Base-by-base conservation (phyloP, 2,329 filamentous ascomycete species). In the Botrytis cinerea region DNA sequence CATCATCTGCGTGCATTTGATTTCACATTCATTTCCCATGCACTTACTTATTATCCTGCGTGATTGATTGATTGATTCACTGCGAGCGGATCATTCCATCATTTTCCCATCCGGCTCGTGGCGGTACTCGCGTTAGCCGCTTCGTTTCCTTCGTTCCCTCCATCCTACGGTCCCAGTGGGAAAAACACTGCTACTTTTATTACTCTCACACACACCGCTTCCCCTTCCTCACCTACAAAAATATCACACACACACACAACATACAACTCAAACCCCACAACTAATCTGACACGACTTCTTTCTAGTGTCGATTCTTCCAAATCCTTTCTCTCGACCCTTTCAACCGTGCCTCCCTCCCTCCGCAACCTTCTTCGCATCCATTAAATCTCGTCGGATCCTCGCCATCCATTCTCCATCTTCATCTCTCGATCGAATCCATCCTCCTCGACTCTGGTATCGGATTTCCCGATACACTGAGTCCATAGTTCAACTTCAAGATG, bases 401-500 rank as follows among this genome's bases (percentile, higher is more conserved):
- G 18, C 25, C 71, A 48, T 40, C 40, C 22, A 59, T 32, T 28
- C 18, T 32, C 38, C 22, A 14, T 51, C 46, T 25, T 5, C 70
- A 32, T 35, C 45, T n/a, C 38, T 51, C 69, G 28, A 64, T 43
- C 25, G 54, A 51, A 5, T 51, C 18, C 59, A 63, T 63, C 73
- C 72, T 64, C 73, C 18, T 67, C 71, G 70, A 66, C 66, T 64
- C 79, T 75, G 69, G 78, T 80, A 78, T 80, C 78, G 77, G 76
- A 74, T 20, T 18, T 18, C 12, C 59, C 76, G 78, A 78, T 79
- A 80, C 76, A 75, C 75, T 79, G 79, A 80, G 78, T 81, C 78
- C 80, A 80, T 80, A 80, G 78, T 78, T 76, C 76, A 75, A 78
- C 76, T 78, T 80, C 82, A 86, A 81, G 80, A 90, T 90, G 88